phyloP scores from a whole-genome alignment of 768 basidiomycete species.

The Lactarius pseudohatsudake region DNA sequence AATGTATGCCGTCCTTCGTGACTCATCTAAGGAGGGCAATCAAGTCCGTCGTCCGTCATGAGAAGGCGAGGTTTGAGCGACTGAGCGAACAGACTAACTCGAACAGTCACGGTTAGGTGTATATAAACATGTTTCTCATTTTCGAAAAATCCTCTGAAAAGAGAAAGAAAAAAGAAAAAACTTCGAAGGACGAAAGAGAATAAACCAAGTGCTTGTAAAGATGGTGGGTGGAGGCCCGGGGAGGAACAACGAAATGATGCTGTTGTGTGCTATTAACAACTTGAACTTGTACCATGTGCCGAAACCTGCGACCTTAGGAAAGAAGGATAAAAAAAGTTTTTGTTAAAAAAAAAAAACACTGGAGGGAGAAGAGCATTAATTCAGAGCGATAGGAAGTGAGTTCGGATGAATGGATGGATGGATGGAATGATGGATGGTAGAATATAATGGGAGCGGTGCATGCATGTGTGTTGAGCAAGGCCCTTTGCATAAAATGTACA shows the following conservation, averaged over 20 bases:
- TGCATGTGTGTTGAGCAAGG: slow-evolving; percentile 2
- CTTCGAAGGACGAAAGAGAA: slow-evolving; percentile 6
- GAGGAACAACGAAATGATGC: neutral
- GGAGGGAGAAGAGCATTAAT: slow-evolving; percentile 7
- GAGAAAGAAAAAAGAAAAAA: neutral
- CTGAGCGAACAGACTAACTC: neutral
- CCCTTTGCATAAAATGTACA: slow-evolving; percentile 27
- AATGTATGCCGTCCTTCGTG: no score
- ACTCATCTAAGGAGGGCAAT: no score
- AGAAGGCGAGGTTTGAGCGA: neutral
- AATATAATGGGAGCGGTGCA: slow-evolving; percentile 14
- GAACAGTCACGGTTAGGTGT: neutral
- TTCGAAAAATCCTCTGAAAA: neutral
- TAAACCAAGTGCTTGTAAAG: slow-evolving; percentile 7
- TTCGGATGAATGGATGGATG: neutral
- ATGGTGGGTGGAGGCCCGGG: neutral
- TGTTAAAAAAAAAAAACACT: neutral
- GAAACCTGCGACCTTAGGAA: slow-evolving; percentile 22
- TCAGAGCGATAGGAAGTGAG: slow-evolving; percentile 7
- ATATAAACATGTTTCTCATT: slow-evolving; percentile 3
- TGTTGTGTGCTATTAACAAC: slow-evolving; percentile 7
- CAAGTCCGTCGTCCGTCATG: no score
- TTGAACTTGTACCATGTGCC: slow-evolving; percentile 10
- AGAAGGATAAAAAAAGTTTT: slow-evolving; percentile 14
- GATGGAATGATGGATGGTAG: neutral